These are phyloP conservation scores for Sisymbrium altissimum DNA, from an alignment of 345 rosid genomes.

Conservation along the genomic window DNA sequence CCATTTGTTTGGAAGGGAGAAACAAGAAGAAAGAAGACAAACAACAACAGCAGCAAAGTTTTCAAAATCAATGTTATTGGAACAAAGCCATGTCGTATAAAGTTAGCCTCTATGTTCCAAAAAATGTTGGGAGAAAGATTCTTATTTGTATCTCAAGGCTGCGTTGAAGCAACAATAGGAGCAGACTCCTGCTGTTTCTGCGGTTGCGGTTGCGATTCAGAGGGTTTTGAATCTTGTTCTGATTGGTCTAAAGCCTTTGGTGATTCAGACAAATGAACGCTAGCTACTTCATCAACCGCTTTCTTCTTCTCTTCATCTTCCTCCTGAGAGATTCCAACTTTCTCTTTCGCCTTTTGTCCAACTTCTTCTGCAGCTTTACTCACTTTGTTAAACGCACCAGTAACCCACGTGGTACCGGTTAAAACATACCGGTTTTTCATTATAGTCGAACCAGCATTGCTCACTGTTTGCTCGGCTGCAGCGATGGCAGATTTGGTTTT, in stretches of 20 bases:
- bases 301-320: constrained; percentile 61
- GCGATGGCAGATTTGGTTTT: constrained; percentile 83
- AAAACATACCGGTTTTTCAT: constrained; percentile 68
- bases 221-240: constrained; percentile 4
- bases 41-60: not conserved
- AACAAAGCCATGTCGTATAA: not conserved
- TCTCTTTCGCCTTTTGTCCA: constrained; percentile 85
- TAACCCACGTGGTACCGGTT: constrained; percentile 68
- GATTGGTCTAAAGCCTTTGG: constrained; percentile 43
- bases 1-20: not conserved
- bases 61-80: not conserved
- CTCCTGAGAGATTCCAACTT: constrained; percentile 43
- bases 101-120: not conserved
- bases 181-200: not conserved
- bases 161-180: not conserved
- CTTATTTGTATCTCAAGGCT: constrained; percentile 10
- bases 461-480: constrained; percentile 74
- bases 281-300: constrained; percentile 58
- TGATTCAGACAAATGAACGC: constrained; percentile 61
- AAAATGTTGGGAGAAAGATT: not conserved
- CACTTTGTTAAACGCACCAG: constrained; percentile 76
- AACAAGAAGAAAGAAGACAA: no score
- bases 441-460: no score
- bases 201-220: not conserved
- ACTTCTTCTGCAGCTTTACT: constrained; percentile 92